Evolutionary conservation across 306 rosid species (phyloP).

Genomic region (Pueraria montana): DNA sequence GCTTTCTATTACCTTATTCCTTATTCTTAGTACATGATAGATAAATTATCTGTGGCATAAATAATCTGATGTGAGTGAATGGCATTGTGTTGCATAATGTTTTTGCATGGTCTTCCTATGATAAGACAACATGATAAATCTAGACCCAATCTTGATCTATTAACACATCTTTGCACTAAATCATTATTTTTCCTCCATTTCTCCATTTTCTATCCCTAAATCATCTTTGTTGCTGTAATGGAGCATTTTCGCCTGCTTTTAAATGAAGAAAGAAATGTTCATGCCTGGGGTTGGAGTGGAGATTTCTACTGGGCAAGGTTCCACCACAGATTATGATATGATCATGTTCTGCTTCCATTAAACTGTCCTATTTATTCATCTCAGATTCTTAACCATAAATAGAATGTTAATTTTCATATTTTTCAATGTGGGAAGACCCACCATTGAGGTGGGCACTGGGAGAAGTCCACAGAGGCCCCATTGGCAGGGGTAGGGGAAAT

Average conservation of each 20-base stretch:
- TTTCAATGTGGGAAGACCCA: neutral
- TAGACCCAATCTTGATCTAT: neutral
- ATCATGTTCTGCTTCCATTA: slow-evolving; percentile 1
- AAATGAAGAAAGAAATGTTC: slow-evolving; percentile 18
- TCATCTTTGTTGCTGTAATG: neutral
- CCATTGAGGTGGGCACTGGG: neutral
- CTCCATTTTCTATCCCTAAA: neutral
- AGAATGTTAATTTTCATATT: neutral
- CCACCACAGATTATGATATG: neutral
- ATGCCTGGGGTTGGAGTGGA: neutral
- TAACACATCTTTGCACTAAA: neutral
- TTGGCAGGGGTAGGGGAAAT: neutral
- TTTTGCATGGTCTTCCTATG: neutral
- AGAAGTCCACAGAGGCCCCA: neutral
- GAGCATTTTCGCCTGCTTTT: neutral
- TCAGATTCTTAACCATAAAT: neutral
- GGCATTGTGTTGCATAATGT: slow-evolving; percentile 1
- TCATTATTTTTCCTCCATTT: no score
- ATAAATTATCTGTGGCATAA: neutral
- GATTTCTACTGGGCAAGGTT: neutral
- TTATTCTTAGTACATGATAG: slow-evolving; percentile 8
- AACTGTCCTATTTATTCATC: neutral
- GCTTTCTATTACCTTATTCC: slow-evolving; percentile 38
- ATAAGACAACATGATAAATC: neutral
- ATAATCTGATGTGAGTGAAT: slow-evolving; percentile 15